These are phyloP conservation scores for Hsuehochloa calcarea DNA, from an alignment of 176 grass and related monocot species.

Conservation along the genomic window DNA sequence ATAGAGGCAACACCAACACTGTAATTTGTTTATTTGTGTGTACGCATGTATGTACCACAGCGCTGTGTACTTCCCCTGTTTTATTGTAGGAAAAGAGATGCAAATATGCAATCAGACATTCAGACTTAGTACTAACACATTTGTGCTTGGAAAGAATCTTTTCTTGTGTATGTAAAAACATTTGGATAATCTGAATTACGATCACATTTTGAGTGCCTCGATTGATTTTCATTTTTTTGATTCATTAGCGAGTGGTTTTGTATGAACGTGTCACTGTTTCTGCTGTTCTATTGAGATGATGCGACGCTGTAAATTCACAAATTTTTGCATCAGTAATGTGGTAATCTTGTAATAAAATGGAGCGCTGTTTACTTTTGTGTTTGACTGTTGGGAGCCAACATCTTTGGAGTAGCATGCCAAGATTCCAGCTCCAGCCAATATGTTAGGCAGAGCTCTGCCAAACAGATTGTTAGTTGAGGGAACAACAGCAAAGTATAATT, in stretches of 20 bases:
- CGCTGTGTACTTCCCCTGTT: constrained; percentile 9
- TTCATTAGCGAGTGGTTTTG: not conserved
- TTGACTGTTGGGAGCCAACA: not conserved
- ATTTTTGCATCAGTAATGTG: not conserved
- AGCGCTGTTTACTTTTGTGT: too few species aligned
- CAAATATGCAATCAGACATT: not conserved
- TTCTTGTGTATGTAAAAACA: not conserved
- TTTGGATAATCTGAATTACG: not conserved
- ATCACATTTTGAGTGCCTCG: not conserved
- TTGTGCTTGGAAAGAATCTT: not conserved
- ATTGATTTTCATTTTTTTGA: not conserved
- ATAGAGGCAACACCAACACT: not conserved
- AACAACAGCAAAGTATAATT: not conserved
- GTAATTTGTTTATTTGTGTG: not conserved
- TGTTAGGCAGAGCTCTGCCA: not conserved
- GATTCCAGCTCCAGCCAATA: not conserved
- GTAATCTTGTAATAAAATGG: not conserved
- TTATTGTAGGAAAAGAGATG: constrained; percentile 7
- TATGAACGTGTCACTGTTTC: not conserved
- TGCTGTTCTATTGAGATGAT: not conserved
- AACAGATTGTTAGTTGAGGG: not conserved
- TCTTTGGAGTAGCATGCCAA: not conserved
- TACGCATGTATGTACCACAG: not conserved
- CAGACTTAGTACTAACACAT: not conserved
- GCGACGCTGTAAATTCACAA: not conserved